A percentile compares a stretch with the other conserved stretches of the same genome.
Conservation (phyloP, 306 rosid species). For the Quercus wislizeni region DNA sequence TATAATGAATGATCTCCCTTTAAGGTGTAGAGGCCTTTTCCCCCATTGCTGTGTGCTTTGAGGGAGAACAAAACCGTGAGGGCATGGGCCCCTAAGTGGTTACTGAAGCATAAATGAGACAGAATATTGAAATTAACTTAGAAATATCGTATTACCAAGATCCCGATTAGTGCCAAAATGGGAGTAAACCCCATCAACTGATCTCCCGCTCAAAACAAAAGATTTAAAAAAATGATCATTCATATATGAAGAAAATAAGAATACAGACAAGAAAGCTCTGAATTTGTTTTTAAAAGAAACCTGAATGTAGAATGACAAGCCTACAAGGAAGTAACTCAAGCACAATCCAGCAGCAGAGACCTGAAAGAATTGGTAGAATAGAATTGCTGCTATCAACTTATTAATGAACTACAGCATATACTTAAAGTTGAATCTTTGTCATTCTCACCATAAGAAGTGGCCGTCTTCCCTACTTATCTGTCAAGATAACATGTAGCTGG, state of each 20-base stretch:
- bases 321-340: conserved; percentile 57
- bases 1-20: too few relatives aligned
- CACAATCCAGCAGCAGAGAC: conserved; percentile 71
- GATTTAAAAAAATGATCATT: background rate
- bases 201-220: background rate
- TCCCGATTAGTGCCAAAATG: conserved; percentile 2
- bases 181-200: conserved; percentile 5
- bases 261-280: too few relatives aligned
- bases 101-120: too few relatives aligned
- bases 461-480: conserved; percentile 61
- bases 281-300: conserved; percentile 23
- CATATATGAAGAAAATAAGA: too few relatives aligned
- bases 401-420: background rate
- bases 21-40: too few relatives aligned
- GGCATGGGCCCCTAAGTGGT: too few relatives aligned
- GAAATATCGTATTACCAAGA: conserved; percentile 10
- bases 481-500: conserved; percentile 63
- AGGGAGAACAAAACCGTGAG: too few relatives aligned
- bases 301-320: conserved; percentile 59
- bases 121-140: too few relatives aligned
- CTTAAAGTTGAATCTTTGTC: background rate
- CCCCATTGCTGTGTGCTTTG: too few relatives aligned
- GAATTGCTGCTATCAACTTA: background rate
- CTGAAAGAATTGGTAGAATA: conserved; percentile 19
- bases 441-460: conserved; percentile 59